phyloP scores from a whole-genome alignment of 805 yeast genomes.

The Zygoascus tannicola region DNA sequence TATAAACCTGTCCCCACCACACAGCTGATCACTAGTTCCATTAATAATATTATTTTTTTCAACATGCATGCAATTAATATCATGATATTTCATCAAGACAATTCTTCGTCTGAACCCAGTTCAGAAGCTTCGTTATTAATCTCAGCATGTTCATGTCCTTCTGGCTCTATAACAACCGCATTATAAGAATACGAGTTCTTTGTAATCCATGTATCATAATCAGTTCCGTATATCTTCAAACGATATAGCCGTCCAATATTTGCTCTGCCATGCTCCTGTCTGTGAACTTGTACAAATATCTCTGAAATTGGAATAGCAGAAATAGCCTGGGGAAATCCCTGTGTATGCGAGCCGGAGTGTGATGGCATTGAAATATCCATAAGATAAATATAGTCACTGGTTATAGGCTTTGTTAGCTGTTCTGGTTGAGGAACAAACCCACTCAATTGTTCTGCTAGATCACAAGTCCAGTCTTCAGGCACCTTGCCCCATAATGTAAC shows the following conservation, averaged over 20 bases:
- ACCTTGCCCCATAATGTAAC: not conserved
- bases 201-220: not conserved
- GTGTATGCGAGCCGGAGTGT: not conserved
- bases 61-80: no score
- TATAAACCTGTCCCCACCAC: conserved; percentile 1
- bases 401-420: not conserved
- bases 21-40: no score
- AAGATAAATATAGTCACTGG: not conserved
- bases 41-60: no score
- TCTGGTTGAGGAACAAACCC: not conserved
- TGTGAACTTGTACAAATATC: not conserved
- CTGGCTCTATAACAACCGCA: no score
- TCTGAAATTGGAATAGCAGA: not conserved
- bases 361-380: not conserved
- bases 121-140: not conserved
- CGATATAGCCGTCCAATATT: not conserved
- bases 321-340: not conserved
- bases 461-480: not conserved
- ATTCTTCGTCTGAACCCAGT: not conserved
- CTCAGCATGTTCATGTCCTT: no score
- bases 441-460: not conserved
- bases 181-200: no score
- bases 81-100: not conserved
- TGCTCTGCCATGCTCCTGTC: not conserved
- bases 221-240: not conserved